Evolutionary conservation across 2,329 filamentous ascomycete genomes (phyloP).

Genomic region (Alternaria triticimaculans): DNA sequence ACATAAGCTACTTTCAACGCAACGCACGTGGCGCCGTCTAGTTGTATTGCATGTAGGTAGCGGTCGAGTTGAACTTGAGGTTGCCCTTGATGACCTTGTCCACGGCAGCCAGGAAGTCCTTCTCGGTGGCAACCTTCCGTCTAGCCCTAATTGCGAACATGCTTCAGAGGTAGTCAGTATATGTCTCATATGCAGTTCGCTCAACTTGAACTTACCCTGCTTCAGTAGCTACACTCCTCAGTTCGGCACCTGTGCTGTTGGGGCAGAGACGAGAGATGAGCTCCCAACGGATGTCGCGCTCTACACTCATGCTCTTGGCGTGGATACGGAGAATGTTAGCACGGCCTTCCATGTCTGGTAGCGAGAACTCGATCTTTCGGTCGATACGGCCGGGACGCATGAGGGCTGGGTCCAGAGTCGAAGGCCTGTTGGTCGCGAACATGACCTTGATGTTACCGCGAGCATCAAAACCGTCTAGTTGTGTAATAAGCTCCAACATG

Average conservation of each 20-base stretch:
- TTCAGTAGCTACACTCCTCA: constrained; percentile 96
- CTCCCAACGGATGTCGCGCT: constrained; percentile 98
- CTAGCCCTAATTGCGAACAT: too few species aligned
- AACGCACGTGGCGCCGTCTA: constrained; percentile 55
- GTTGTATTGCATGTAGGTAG: constrained; percentile 99
- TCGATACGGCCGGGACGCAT: constrained; percentile 98
- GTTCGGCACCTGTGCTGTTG: constrained; percentile 94
- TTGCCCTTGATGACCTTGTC: constrained; percentile 99
- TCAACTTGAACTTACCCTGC: too few species aligned
- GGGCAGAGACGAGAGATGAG: constrained; percentile 96
- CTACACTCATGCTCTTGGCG: constrained; percentile 99
- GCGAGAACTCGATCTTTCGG: constrained; percentile 97
- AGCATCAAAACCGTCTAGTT: constrained; percentile 94
- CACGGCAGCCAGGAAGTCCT: constrained; percentile 96
- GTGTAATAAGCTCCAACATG: constrained; percentile 97
- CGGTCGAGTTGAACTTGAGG: constrained; percentile 98
- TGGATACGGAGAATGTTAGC: constrained; percentile 98
- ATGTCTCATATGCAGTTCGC: neutral
- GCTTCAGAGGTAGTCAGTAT: too few species aligned
- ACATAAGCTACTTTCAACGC: neutral
- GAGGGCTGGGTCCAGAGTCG: constrained; percentile 92
- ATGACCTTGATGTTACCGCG: constrained; percentile 99
- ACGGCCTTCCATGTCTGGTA: constrained; percentile 94
- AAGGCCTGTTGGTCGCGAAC: constrained; percentile 97
- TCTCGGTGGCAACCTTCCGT: constrained; percentile 97